Base-by-base conservation (phyloP, 106 monocot species). In the Phalaenopsis aphrodite region DNA sequence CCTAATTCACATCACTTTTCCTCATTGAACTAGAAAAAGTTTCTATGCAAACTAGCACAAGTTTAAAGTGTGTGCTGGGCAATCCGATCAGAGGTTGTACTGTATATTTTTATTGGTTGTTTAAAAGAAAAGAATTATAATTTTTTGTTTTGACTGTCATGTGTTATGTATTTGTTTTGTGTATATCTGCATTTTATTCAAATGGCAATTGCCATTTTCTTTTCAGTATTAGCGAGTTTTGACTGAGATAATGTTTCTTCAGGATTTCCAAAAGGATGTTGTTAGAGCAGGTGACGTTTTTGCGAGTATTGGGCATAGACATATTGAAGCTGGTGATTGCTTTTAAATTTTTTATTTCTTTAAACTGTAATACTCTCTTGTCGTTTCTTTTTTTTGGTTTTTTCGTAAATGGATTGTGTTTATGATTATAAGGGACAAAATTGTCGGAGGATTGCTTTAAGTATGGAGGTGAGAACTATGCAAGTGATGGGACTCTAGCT, bases 221-320 rank as follows among this genome's bases (percentile, higher is more conserved):
- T 45, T 9, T 42, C 8, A 43, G 74, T 42, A 74, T 69, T 69
- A 15, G 69, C 39, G 14, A 38, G 69, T 38, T 69, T 74, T 74
- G 74, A 74, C 16, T 3, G 43, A 45, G 74, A 42, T 14, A 74
- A 74, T 74, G 72, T 71, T 23, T 21, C 83, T 74, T 78, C 86
- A 98, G 94, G 94, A 98, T 87, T 91, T 98, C 72, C 97, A 98
- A 71, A 98, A 92, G 85, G 97, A 98, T 72, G 88, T 98, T 80
- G 86, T 89, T 46, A 81, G 97, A 80, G 88, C 94, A 78, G 87
- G 80, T 81, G 97, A 98, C 83, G 78, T 64, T 19, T 86, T 86
- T 84, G 76, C 84, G 17, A 36, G 74, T 36, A 81, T 94, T 82
- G 85, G 84, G 30, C 79, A 65, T 69, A 98, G 84, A 48, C 92